Conservation (phyloP, 192 early-diverging fungal species). For the Podila horticola region DNA sequence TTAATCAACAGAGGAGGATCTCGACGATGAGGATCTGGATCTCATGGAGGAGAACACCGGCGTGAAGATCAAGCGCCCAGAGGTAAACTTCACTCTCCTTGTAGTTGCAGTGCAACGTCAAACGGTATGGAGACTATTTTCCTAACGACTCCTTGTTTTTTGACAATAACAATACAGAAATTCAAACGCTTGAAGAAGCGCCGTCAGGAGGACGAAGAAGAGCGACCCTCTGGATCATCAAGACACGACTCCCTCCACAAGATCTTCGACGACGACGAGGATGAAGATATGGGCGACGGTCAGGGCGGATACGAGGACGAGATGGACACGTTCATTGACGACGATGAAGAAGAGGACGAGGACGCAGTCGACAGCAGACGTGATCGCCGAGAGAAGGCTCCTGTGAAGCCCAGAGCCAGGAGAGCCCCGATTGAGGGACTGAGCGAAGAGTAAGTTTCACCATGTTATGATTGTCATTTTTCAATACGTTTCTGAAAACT, state of each 20-base stretch:
- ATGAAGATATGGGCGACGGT: constrained; percentile 59
- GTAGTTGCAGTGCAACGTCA: no score
- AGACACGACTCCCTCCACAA: constrained; percentile 57
- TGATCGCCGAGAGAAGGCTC: constrained; percentile 43
- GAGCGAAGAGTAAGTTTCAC: constrained; percentile 61
- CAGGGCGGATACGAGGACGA: constrained; percentile 59
- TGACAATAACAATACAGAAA: constrained; percentile 48
- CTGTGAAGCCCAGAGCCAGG: constrained; percentile 53
- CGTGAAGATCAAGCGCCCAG: constrained; percentile 61
- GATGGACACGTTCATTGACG: constrained; percentile 60
- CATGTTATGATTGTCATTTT: constrained; percentile 22
- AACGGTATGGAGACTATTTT: no score
- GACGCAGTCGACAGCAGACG: constrained; percentile 40
- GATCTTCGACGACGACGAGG: constrained; percentile 77
- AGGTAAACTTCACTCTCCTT: constrained; percentile 28
- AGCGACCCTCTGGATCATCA: constrained; percentile 16
- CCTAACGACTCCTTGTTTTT: neutral
- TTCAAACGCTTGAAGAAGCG: constrained; percentile 84
- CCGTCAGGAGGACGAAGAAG: constrained; percentile 65
- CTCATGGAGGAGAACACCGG: constrained; percentile 90
- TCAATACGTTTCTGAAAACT: neutral
- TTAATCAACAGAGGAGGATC: constrained; percentile 69
- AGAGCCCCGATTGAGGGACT: constrained; percentile 64
- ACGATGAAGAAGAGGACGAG: constrained; percentile 55
- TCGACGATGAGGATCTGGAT: constrained; percentile 94